These are phyloP conservation scores for Lipomyces yamanashiensis DNA, from an alignment of 805 yeast species.

Conservation along the genomic window DNA sequence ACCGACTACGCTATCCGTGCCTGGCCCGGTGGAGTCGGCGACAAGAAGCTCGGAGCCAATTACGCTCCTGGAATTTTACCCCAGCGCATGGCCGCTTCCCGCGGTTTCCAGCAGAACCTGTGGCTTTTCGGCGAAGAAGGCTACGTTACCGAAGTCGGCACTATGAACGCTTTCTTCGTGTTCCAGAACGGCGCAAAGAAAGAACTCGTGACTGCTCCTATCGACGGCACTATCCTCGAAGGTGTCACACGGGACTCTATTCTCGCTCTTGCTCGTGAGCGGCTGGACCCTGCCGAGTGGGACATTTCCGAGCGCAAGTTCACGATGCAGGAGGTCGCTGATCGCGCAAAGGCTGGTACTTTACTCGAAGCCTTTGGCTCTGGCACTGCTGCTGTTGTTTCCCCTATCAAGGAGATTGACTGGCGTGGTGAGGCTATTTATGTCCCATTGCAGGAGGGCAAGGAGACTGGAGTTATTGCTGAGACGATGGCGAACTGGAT, in stretches of 20 bases:
- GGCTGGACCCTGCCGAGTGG: slow-evolving; percentile 80
- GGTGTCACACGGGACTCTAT: slow-evolving; percentile 96
- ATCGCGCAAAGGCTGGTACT: slow-evolving; percentile 77
- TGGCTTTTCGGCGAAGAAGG: slow-evolving; percentile 95
- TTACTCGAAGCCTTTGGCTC: slow-evolving; percentile 94
- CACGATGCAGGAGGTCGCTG: slow-evolving; percentile 79
- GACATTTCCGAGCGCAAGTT: slow-evolving; percentile 78
- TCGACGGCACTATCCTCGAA: slow-evolving; percentile 95
- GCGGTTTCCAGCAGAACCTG: slow-evolving; percentile 94
- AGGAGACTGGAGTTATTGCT: slow-evolving; percentile 79
- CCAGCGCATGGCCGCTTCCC: slow-evolving; percentile 82
- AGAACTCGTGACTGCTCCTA: slow-evolving; percentile 93
- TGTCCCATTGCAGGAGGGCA: slow-evolving; percentile 81
- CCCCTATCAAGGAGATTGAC: slow-evolving; percentile 88
- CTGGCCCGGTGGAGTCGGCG: slow-evolving; percentile 99
- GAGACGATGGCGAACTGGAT: slow-evolving; percentile 83
- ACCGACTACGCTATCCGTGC: slow-evolving; percentile 96
- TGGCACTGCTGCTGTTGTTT: slow-evolving; percentile 97
- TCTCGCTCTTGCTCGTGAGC: slow-evolving; percentile 73
- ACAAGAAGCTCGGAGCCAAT: slow-evolving; percentile 95
- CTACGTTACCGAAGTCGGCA: slow-evolving; percentile 92
- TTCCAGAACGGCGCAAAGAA: slow-evolving; percentile 80
- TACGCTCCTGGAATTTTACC: slow-evolving; percentile 96
- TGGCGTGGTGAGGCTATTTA: slow-evolving; percentile 72
- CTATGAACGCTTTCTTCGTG: slow-evolving; percentile 93